A percentile compares a stretch with the other conserved stretches of the same genome.
phyloP scores from a whole-genome alignment of 129 eudicot genomes.

The Solidago caesia region DNA sequence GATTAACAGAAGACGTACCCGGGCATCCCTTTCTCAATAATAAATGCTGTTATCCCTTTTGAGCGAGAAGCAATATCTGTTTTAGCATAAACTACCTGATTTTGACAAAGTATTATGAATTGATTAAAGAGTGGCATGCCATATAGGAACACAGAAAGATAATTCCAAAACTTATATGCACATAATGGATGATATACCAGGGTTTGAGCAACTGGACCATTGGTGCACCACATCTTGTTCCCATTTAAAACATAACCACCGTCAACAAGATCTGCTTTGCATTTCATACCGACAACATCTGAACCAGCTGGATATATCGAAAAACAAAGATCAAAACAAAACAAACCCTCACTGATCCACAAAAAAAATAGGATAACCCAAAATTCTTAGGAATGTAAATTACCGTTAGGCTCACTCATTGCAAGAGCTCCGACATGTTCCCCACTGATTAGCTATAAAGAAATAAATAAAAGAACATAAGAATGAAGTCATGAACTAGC shows the following conservation, averaged over 20 bases:
- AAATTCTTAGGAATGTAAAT: conserved; percentile 1
- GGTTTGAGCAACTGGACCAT: conserved; percentile 94
- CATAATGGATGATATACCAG: conserved; percentile 42
- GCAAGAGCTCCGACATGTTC: conserved; percentile 99
- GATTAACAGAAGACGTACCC: conserved; percentile 55
- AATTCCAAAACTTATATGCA: background rate
- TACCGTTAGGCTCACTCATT: conserved; percentile 99
- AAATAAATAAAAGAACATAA: conserved; percentile 20
- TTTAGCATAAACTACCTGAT: conserved; percentile 91
- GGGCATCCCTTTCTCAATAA: conserved; percentile 95
- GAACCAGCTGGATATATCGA: conserved; percentile 73
- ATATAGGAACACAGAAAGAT: too few species aligned
- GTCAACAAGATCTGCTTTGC: conserved; percentile 90
- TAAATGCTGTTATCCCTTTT: conserved; percentile 94
- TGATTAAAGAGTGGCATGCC: too few species aligned
- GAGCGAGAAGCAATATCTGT: conserved; percentile 70
- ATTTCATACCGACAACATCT: conserved; percentile 97
- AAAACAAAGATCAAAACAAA: background rate
- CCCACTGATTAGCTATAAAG: conserved; percentile 76
- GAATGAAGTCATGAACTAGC: background rate
- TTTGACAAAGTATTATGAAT: background rate
- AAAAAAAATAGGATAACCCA: conserved; percentile 1
- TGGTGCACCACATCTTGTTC: conserved; percentile 99
- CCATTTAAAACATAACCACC: conserved; percentile 92
- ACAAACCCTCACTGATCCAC: background rate